Percentiles rank a stretch among this genome's conserved stretches.
Evolutionary conservation across 2,329 filamentous ascomycete species (phyloP).

Genomic region (Rugonectria rugulosa): DNA sequence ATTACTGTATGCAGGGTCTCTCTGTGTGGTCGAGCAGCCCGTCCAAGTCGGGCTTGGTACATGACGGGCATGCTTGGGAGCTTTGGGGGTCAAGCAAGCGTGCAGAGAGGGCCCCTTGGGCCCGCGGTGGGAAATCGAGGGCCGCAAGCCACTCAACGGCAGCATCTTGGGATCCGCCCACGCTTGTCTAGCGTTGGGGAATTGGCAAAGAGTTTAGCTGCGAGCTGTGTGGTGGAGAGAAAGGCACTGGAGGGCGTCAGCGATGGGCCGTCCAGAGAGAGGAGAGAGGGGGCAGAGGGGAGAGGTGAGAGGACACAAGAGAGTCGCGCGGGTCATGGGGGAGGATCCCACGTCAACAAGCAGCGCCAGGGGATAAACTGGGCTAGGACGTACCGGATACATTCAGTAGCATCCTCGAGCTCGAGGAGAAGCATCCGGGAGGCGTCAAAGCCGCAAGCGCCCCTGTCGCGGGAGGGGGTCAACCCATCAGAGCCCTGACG

Average conservation of each 20-base stretch:
- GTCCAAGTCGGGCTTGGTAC: conserved; percentile 21
- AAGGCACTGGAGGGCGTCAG: conserved; percentile 30
- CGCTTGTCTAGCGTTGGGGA: conserved; percentile 39
- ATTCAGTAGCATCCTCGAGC: too few species aligned
- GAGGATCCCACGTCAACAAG: conserved; percentile 40
- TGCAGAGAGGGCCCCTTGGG: conserved; percentile 15
- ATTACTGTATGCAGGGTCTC: conserved; percentile 45
- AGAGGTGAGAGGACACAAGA: too few species aligned
- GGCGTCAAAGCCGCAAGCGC: conserved; percentile 36
- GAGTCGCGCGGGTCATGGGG: conserved; percentile 35
- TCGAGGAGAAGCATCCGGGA: conserved; percentile 33
- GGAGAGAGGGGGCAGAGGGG: too few species aligned
- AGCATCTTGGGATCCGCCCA: conserved; percentile 39
- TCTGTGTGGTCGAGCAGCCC: conserved; percentile 28
- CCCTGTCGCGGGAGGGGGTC: conserved; percentile 39
- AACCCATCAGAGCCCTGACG: conserved; percentile 40
- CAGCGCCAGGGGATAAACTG: conserved; percentile 31
- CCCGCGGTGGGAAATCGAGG: conserved; percentile 36
- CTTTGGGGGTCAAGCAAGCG: conserved; percentile 26
- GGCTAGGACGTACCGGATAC: conserved; percentile 35
- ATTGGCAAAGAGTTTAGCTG: conserved; percentile 32
- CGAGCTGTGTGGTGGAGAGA: too few species aligned
- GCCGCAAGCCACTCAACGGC: conserved; percentile 41
- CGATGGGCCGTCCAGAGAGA: conserved; percentile 27
- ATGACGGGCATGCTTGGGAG: conserved; percentile 24